Conservation (phyloP, 73 alveolate species). For the Stentor roeselii region DNA sequence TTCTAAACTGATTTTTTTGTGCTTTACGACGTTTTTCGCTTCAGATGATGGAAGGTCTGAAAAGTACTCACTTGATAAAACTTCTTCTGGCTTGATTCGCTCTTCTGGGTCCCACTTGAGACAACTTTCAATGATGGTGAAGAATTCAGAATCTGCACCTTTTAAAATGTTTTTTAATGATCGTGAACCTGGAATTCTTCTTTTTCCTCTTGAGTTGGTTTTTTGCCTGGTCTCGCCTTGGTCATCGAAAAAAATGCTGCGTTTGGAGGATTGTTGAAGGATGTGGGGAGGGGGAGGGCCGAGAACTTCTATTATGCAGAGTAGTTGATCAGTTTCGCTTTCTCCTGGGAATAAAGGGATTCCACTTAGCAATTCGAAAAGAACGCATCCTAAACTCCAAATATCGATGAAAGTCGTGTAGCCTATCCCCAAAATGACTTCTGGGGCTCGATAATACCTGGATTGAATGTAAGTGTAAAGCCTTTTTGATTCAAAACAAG, state of each 20-base stretch:
- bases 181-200: too few species aligned
- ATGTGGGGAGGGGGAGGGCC: slow-evolving; percentile 22
- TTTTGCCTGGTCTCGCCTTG: too few species aligned
- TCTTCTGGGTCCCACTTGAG: not conserved
- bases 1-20: too few species aligned
- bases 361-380: slow-evolving; percentile 66
- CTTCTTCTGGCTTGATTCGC: not conserved
- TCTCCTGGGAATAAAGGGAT: slow-evolving; percentile 69
- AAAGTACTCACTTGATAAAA: too few species aligned
- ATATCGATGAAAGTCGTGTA: slow-evolving; percentile 82
- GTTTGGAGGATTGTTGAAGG: not conserved
- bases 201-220: too few species aligned
- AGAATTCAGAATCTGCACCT: too few species aligned
- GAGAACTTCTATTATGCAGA: slow-evolving; percentile 10
- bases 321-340: slow-evolving; percentile 29
- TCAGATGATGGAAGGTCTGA: too few species aligned
- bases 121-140: not conserved
- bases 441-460: slow-evolving; percentile 93
- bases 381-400: slow-evolving; percentile 86
- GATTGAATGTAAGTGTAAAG: slow-evolving; percentile 66
- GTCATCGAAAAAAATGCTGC: not conserved
- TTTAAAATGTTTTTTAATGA: too few species aligned
- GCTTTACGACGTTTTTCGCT: too few species aligned
- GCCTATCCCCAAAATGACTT: slow-evolving; percentile 64
- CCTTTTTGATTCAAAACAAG: slow-evolving; percentile 32